phyloP scores from a whole-genome alignment of 192 early-diverging fungal genomes.

The Geranomyces michiganensis region DNA sequence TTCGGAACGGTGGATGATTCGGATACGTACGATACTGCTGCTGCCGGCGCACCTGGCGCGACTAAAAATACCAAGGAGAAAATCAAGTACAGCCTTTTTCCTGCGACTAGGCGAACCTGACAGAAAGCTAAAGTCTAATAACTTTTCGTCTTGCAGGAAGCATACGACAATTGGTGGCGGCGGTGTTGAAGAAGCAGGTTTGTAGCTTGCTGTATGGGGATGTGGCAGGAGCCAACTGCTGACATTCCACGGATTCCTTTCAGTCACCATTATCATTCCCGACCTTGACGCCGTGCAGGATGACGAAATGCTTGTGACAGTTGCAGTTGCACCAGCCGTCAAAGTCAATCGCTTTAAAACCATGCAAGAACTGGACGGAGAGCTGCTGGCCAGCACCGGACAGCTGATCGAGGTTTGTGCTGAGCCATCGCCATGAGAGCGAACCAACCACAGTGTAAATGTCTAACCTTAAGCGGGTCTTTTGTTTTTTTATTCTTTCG shows the following conservation, averaged over 20 bases:
- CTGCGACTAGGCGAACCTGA: neutral
- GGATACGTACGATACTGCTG: neutral
- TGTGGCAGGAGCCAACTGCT: neutral
- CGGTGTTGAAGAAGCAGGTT: conserved; percentile 8
- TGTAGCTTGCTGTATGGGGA: too few species aligned
- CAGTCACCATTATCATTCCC: conserved; percentile 51
- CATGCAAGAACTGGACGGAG: conserved; percentile 47
- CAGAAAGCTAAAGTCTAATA: too few species aligned
- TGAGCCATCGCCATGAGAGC: too few species aligned
- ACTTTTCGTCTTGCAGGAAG: neutral
- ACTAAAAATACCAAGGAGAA: neutral
- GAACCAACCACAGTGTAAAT: neutral
- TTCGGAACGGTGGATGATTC: neutral
- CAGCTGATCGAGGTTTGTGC: conserved; percentile 41
- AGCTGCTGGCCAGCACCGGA: conserved; percentile 38
- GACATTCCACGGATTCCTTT: neutral
- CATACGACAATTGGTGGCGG: conserved; percentile 9
- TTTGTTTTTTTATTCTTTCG: neutral
- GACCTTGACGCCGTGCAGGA: conserved; percentile 51
- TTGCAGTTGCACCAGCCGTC: conserved; percentile 49
- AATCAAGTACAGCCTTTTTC: neutral
- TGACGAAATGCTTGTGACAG: conserved; percentile 45
- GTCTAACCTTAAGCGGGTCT: neutral
- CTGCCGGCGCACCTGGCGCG: too few species aligned
- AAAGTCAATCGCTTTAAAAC: conserved; percentile 52